Evolutionary conservation across 805 yeast species (phyloP), one percentile per base, ranked within the genome.

Genomic region (Maudiozyma barnettii): DNA sequence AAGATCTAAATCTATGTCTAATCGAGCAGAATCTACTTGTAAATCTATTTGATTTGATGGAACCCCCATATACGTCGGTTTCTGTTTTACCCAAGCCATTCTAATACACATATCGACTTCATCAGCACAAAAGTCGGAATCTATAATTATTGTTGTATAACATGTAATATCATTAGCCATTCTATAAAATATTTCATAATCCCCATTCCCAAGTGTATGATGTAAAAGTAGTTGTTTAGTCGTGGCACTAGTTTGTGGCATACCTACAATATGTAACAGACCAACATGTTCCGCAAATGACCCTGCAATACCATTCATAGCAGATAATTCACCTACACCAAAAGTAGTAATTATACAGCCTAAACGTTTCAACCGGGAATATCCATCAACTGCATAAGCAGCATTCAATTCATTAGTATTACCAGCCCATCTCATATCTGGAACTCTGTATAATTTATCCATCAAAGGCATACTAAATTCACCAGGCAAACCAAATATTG

Each of bases 341-440:
- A 74, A 85, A 5, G 96, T 89, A 0, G 73, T 69, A 30, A 69
- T 54, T 8, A 69, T 48, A 22, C 66, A 69, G 18, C 69, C 70
- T 9, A 70, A 50, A 5, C 61, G 54, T 48, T 68, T 69, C 43
- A 69, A 48, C 52, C 89, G 73, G 18, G 93, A 78, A 58, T 87
- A 90, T 6, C 96, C 97, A 62, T 89, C 96, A 9, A 90, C 89
- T 10, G 95, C 84, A 65, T 89, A 89, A 4, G 95, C 90, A 2
- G 95, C 85, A 57, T 89, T 90, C 55, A 90, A 74, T 68, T 89
- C 96, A 60, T 90, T 90, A 63, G 95, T 84, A 54, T 79, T 77
- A 26, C 95, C 95, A 39, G 85, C 76, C 86, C 95, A 88, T 49
- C 78, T 65, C 51, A 83, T 59, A 14, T 66, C 68, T 36, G 72